A percentile compares a stretch with the other conserved stretches of the same genome.
These are phyloP conservation scores for Bauhinia variegata DNA, from an alignment of 306 rosid genomes.

Conservation along the genomic window DNA sequence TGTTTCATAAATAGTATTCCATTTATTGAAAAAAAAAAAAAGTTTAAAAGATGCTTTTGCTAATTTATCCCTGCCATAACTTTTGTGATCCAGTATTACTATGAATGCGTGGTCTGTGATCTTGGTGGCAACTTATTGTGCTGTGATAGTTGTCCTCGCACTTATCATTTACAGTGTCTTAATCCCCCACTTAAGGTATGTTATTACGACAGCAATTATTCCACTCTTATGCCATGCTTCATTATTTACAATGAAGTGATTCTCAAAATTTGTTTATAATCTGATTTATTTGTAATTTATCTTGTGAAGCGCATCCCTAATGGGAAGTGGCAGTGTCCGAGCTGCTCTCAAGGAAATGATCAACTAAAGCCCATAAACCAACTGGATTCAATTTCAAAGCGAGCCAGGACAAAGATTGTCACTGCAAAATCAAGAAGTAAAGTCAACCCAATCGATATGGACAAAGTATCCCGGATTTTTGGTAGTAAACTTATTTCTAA, in stretches of 20 bases:
- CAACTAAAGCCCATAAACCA: constrained; percentile 58
- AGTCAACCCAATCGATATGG: constrained; percentile 61
- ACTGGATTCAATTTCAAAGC: constrained; percentile 75
- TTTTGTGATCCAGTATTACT: constrained; percentile 70
- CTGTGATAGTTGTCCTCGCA: constrained; percentile 96
- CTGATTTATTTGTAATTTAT: constrained; percentile 37
- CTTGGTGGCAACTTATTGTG: constrained; percentile 96
- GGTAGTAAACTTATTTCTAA: constrained; percentile 77
- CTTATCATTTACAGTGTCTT: constrained; percentile 95
- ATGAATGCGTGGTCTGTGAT: constrained; percentile 93
- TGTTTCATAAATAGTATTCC: constrained; percentile 6
- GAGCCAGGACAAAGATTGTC: constrained; percentile 83
- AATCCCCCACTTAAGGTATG: constrained; percentile 97
- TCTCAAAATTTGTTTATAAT: constrained; percentile 20
- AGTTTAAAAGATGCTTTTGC: not conserved
- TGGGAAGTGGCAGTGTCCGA: constrained; percentile 98
- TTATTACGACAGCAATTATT: constrained; percentile 31
- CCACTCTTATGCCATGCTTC: constrained; percentile 18
- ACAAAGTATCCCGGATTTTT: constrained; percentile 71
- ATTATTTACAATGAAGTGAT: constrained; percentile 5
- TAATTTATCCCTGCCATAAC: not conserved
- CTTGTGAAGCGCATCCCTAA: constrained; percentile 79
- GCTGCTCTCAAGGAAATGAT: constrained; percentile 74
- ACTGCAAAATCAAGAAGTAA: constrained; percentile 61
- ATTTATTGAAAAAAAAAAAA: not conserved